A percentile compares a stretch with the other conserved stretches of the same genome.
Conservation (phyloP, 768 basidiomycete species). For the Lentinula guzmanii region DNA sequence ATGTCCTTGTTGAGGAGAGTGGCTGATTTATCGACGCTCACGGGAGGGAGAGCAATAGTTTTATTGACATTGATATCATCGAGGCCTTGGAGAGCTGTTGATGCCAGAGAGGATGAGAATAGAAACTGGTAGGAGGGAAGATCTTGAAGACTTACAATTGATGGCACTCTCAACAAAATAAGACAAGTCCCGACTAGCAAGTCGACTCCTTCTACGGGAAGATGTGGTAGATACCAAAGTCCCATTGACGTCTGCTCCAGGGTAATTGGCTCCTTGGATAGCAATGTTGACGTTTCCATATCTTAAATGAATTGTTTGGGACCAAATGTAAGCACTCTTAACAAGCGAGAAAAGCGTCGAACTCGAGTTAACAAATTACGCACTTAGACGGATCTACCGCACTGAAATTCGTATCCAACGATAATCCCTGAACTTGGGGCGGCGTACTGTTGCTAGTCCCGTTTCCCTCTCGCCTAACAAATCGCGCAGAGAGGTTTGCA, state of each 20-base stretch:
- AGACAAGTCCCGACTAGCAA: conserved; percentile 18
- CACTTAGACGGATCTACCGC: conserved; percentile 16
- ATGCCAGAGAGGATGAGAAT: not conserved
- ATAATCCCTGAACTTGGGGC: conserved; percentile 26
- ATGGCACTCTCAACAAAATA: conserved; percentile 23
- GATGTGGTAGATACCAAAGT: conserved; percentile 10
- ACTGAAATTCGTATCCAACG: conserved; percentile 26
- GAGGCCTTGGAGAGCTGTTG: conserved; percentile 16
- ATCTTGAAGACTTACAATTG: conserved; percentile 15
- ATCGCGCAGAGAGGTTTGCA: conserved; percentile 11
- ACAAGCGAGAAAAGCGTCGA: too few relatives aligned
- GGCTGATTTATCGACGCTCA: conserved; percentile 25
- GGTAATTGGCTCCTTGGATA: conserved; percentile 16
- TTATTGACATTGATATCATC: conserved; percentile 26
- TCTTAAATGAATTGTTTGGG: not conserved
- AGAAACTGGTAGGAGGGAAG: not conserved
- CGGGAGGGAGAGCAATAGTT: conserved; percentile 20
- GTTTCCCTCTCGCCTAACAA: conserved; percentile 19
- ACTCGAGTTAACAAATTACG: not conserved
- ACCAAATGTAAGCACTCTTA: too few relatives aligned
- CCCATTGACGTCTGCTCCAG: conserved; percentile 13
- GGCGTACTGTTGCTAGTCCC: not conserved
- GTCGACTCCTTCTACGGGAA: conserved; percentile 6
- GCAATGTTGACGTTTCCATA: conserved; percentile 18
- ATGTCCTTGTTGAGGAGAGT: conserved; percentile 21